Evolutionary conservation across 2,329 filamentous ascomycete species (phyloP), one percentile per base, ranked within the genome.

Genomic region (Neofusicoccum sp.): DNA sequence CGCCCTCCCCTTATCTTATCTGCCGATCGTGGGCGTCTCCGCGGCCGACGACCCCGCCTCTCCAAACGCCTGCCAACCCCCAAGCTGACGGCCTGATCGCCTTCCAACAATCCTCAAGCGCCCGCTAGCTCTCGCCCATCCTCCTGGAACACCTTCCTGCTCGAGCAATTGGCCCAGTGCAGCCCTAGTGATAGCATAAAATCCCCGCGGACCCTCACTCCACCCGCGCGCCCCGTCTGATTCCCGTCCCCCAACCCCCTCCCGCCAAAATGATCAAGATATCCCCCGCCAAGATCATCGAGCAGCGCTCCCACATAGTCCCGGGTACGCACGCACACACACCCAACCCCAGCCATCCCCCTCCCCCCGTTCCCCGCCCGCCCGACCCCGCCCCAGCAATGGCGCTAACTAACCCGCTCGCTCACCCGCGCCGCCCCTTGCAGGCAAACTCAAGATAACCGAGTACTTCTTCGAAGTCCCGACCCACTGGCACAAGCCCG

Each of bases 381-480:
- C 41, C 16, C 12, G n/a, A n/a, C 9, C 9, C 14, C 12, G 14
- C 41, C 16, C 12, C 33, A 36, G 16, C 14, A n/a, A 41, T 43
- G 33, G 28, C 47, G 34, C 50, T 45, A 22, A 22, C 22, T 22
- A 22, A 22, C 22, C 3, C 34, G 52, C 44, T 44, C 58, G n/a
- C 28, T 12, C 31, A 56, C 31, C 28, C 22, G 31, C 22, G 6
- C 14, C 39, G 41, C 12, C 12, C 33, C 28, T 31, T 39, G 59
- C 64, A 92, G 92, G 92, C 54, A 89, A 88, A 72, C 82, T 96
- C 49, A 82, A 85, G 65, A 85, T 96, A 65, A 90, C 90, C 2
- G 93, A 97, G 74, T 84, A 94, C 71, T 90, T 92, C 80, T 97
- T 97, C 77, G 85, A 92, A 68, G 61, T 63, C 7, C 50, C 61